Base-by-base conservation (phyloP, 768 basidiomycete genomes). In the Fistulinella prunicolor region DNA sequence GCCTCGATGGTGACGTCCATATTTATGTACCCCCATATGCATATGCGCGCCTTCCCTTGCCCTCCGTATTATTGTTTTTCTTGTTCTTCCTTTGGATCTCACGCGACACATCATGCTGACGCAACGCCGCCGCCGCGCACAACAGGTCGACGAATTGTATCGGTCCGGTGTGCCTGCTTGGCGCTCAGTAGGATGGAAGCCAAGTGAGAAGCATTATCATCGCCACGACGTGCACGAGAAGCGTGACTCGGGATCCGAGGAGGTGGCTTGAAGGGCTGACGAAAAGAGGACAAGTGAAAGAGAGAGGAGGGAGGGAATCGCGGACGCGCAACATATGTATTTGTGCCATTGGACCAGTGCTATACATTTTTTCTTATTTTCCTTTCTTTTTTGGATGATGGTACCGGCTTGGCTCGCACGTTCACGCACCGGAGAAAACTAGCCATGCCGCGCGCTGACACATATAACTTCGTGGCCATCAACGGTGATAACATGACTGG, bases 91-190 rank as follows among this genome's bases (percentile, higher is more conserved):
- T 34, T 34, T 28, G 26, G 32, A 34, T 34, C 26, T 34, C 16
- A 16, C 12, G 32, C 14, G 32, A 9, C 14, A 16, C 9, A 34
- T 12, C 32, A 12, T 36, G 35, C 30, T 32, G 35, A 36, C 17
- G 16, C 17, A 32, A 32, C 30, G 13, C 13, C 30, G 30, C 30
- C 30, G 30, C 4, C 30, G 4, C 7, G 4, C 14, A 12, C 19
- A 1, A 21, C 32, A 83, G 82, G 82, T 87, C 51, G 86, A 89
- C 61, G 85, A 86, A 65, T 62, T 89, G 72, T 88, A 87, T 56
- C 76, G 82, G 42, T 72, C 83, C n/a, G 75, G 77, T 6, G 68
- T 85, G 46, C 74, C 75, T 40, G 83, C 86, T 3, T 89, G 88
- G 86, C 67, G 77, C 29, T 85, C 85, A 0, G 54, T 73, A 1